Percentiles rank a stretch among this genome's conserved stretches.
Evolutionary conservation across 2,329 filamentous ascomycete genomes (phyloP).

Genomic region (Sarocladium oryzae): DNA sequence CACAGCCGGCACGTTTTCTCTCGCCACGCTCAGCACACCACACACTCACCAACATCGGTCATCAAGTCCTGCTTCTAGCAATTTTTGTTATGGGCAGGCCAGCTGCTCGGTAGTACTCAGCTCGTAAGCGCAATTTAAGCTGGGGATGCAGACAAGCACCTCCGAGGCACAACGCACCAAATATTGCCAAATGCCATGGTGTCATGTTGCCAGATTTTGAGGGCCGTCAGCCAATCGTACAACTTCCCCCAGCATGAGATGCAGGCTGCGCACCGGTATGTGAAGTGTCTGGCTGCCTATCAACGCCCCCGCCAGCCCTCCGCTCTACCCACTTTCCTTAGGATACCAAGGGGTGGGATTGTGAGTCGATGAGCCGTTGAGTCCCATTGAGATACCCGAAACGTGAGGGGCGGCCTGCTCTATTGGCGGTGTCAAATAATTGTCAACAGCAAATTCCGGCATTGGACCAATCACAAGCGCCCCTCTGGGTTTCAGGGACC

Average conservation of each 20-base stretch:
- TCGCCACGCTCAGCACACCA: too few relatives aligned
- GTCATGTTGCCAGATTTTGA: slow-evolving; percentile 6
- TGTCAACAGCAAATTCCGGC: slow-evolving; percentile 35
- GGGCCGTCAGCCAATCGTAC: background rate
- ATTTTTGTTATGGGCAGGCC: too few relatives aligned
- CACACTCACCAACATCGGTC: too few relatives aligned
- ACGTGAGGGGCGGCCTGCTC: slow-evolving; percentile 1
- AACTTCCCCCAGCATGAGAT: background rate
- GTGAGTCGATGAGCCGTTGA: slow-evolving; percentile 6
- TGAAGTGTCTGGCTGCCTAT: background rate
- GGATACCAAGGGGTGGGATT: background rate
- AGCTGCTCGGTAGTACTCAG: too few relatives aligned
- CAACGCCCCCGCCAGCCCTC: background rate
- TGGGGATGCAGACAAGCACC: background rate
- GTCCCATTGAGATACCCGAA: slow-evolving; percentile 7
- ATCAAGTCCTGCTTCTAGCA: too few relatives aligned
- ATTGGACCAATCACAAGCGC: slow-evolving; percentile 27
- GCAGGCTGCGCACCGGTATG: background rate
- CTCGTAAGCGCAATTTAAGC: background rate
- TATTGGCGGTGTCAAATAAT: slow-evolving; percentile 24
- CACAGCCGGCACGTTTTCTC: too few relatives aligned
- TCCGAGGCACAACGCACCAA: background rate
- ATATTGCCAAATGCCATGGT: slow-evolving; percentile 8
- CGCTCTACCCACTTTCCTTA: background rate
- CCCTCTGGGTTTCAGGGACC: slow-evolving; percentile 15